phyloP scores from a whole-genome alignment of 2,329 filamentous ascomycete species.

The Drechslerella stenobrocha region DNA sequence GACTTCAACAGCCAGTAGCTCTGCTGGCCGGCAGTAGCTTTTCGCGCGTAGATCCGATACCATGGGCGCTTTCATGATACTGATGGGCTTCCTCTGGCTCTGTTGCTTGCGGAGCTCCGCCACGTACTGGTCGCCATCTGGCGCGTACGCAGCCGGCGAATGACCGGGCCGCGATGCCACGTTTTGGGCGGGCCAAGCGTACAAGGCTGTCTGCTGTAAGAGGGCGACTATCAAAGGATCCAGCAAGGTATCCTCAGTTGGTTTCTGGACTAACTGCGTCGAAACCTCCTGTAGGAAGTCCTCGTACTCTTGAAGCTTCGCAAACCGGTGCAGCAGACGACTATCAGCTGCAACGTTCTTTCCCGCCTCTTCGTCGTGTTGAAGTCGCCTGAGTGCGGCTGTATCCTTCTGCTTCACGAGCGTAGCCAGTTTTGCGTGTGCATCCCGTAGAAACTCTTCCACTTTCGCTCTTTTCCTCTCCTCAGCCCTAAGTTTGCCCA shows the following conservation, averaged over 20 bases:
- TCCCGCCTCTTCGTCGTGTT: background rate
- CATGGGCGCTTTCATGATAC: background rate
- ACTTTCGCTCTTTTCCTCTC: background rate
- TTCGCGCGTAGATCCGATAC: constrained; percentile 3
- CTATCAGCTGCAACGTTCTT: background rate
- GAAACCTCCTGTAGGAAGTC: background rate
- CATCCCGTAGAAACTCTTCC: background rate
- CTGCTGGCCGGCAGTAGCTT: constrained; percentile 15
- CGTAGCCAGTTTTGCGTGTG: background rate
- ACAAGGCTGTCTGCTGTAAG: background rate
- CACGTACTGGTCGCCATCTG: background rate
- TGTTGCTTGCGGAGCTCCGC: background rate
- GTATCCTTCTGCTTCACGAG: background rate
- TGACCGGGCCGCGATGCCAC: background rate
- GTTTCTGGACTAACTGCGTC: background rate
- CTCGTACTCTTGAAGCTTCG: background rate
- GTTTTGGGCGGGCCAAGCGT: background rate
- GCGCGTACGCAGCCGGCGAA: constrained; percentile 14
- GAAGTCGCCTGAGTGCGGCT: background rate
- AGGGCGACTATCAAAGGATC: background rate
- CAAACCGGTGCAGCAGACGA: background rate
- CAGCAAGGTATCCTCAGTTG: background rate
- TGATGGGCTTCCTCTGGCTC: background rate
- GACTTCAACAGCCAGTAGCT: constrained; percentile 12
- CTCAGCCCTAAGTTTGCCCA: background rate